phyloP scores from a whole-genome alignment of 2,329 filamentous ascomycete genomes.

The Xylogone sp. region DNA sequence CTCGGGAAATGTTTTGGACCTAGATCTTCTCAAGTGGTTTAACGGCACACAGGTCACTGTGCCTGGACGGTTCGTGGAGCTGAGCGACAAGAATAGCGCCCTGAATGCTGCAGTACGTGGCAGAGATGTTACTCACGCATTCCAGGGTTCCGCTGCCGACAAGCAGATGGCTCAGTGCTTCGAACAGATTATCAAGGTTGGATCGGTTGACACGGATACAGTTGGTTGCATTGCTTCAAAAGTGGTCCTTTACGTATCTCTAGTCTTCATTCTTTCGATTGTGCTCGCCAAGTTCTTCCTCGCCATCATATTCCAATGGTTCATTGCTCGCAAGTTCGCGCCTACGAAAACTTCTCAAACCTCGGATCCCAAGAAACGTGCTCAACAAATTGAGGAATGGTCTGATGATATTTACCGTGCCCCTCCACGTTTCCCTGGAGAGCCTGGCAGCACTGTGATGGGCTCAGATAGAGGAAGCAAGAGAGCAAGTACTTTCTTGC shows the following conservation, averaged over 20 bases:
- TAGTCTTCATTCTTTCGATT: slow-evolving; percentile 88
- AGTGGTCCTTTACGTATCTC: slow-evolving; percentile 90
- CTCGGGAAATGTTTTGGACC: slow-evolving; percentile 87
- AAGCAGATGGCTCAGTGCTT: slow-evolving; percentile 85
- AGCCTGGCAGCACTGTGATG: slow-evolving; percentile 62
- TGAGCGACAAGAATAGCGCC: slow-evolving; percentile 62
- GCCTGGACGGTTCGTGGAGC: slow-evolving; percentile 73
- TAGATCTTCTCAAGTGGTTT: slow-evolving; percentile 88
- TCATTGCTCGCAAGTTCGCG: slow-evolving; percentile 81
- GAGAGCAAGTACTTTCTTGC: slow-evolving; percentile 78
- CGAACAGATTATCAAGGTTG: slow-evolving; percentile 91
- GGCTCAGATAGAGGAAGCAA: slow-evolving; percentile 70
- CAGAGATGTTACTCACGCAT: slow-evolving; percentile 83
- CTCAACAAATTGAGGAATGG: slow-evolving; percentile 97
- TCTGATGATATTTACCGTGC: slow-evolving; percentile 95
- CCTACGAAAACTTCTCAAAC: slow-evolving; percentile 81
- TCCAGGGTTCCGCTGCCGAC: slow-evolving; percentile 67
- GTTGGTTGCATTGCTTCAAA: slow-evolving; percentile 97
- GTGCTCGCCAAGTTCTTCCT: slow-evolving; percentile 84
- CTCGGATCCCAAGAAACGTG: slow-evolving; percentile 76
- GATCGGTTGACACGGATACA: slow-evolving; percentile 90
- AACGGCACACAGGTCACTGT: slow-evolving; percentile 74
- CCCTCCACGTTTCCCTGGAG: slow-evolving; percentile 73
- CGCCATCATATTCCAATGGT: slow-evolving; percentile 93
- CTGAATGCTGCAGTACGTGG: slow-evolving; percentile 67